phyloP scores from a whole-genome alignment of 176 grass and related monocot genomes.

The Ampelocalamus luodianensis region DNA sequence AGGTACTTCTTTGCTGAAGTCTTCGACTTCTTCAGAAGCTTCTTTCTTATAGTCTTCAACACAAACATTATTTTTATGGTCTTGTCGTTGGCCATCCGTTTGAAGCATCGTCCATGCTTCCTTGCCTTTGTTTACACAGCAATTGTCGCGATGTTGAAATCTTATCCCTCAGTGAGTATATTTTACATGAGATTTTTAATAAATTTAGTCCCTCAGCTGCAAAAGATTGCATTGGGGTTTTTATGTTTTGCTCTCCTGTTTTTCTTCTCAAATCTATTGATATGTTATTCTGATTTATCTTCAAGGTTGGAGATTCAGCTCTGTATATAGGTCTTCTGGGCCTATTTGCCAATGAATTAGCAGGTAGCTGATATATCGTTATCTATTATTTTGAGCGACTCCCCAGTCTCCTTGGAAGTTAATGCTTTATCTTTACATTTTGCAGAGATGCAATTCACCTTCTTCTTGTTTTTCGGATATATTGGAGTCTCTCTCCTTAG shows the following conservation, averaged over 20 bases:
- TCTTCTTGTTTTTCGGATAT: conserved; percentile 93
- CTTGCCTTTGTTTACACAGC: conserved; percentile 88
- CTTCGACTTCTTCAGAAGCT: conserved; percentile 91
- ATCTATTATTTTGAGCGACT: conserved; percentile 14
- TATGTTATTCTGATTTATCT: conserved; percentile 37
- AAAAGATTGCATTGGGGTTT: background rate
- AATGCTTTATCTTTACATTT: conserved; percentile 42
- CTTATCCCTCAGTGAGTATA: conserved; percentile 90
- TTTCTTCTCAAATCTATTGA: conserved; percentile 31
- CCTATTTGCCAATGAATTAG: conserved; percentile 87
- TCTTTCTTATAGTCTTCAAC: conserved; percentile 98
- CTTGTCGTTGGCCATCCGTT: conserved; percentile 79
- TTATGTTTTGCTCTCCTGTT: background rate
- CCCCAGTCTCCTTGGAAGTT: conserved; percentile 1
- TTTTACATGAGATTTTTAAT: conserved; percentile 33
- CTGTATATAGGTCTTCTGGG: conserved; percentile 91
- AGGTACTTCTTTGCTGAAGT: conserved; percentile 99
- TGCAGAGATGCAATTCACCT: conserved; percentile 97
- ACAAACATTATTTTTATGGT: conserved; percentile 94
- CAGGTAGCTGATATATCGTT: conserved; percentile 52
- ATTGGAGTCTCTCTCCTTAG: conserved; percentile 87
- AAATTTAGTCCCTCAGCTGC: conserved; percentile 16
- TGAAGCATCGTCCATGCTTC: conserved; percentile 86
- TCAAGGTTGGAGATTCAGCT: conserved; percentile 91
- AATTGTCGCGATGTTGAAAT: conserved; percentile 81